Evolutionary conservation across 805 yeast species (phyloP).

Genomic region (Saccharomycopsis synnaedendra): DNA sequence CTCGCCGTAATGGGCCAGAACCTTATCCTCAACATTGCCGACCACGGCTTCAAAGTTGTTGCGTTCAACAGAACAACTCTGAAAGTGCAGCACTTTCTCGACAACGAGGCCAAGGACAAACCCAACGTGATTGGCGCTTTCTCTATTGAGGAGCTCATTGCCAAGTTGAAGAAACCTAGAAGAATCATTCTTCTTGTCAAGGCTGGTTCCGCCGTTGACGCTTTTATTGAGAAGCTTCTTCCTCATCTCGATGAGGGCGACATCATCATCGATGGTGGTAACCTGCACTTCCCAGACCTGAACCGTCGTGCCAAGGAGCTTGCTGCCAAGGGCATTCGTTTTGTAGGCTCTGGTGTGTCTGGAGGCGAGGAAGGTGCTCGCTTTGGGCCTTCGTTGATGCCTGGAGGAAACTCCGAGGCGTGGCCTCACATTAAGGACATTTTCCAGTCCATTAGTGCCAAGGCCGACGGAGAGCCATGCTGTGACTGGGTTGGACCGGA

Average conservation of each 20-base stretch:
- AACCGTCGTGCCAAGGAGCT: conserved; percentile 93
- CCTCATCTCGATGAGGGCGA: conserved; percentile 94
- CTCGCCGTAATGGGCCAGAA: conserved; percentile 99
- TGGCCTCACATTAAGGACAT: conserved; percentile 98
- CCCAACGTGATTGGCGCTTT: conserved; percentile 83
- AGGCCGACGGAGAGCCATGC: conserved; percentile 97
- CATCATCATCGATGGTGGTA: conserved; percentile 99
- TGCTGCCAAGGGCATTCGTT: conserved; percentile 74
- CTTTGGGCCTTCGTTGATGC: conserved; percentile 98
- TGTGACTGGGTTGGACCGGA: conserved; percentile 99
- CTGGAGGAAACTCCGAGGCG: conserved; percentile 96
- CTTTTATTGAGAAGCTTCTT: conserved; percentile 74
- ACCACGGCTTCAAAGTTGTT: conserved; percentile 88
- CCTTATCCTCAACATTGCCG: conserved; percentile 95
- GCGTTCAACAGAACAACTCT: conserved; percentile 97
- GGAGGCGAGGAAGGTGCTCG: conserved; percentile 99
- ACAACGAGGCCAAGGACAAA: conserved; percentile 94
- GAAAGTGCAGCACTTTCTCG: conserved; percentile 90
- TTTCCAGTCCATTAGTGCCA: conserved; percentile 93
- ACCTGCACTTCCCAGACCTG: conserved; percentile 98
- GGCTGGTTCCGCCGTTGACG: conserved; percentile 94
- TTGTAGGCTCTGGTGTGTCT: conserved; percentile 98
- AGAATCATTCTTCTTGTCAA: conserved; percentile 88
- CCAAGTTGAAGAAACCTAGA: conserved; percentile 93
- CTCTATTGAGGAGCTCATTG: conserved; percentile 78